These are phyloP conservation scores for Pisolithus orientalis DNA, from an alignment of 768 basidiomycete species.

Conservation along the genomic window DNA sequence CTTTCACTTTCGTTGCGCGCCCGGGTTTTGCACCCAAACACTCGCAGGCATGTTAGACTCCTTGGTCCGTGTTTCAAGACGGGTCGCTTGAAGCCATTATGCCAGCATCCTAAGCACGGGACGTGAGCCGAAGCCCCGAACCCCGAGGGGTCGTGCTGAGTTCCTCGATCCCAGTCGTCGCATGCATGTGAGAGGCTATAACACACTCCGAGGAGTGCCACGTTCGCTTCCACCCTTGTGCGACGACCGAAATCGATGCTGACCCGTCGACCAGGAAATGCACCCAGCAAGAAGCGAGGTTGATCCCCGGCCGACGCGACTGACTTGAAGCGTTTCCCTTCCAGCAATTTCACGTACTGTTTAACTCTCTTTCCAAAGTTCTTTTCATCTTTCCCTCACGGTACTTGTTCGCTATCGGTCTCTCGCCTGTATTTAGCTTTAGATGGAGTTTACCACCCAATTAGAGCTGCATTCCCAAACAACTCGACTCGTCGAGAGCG, in stretches of 20 bases:
- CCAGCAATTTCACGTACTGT: slow-evolving; percentile 78
- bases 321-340: slow-evolving; percentile 37
- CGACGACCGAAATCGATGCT: no score
- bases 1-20: slow-evolving; percentile 69
- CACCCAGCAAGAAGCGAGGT: no score
- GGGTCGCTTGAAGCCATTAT: slow-evolving; percentile 75
- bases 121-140: no score
- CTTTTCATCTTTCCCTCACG: slow-evolving; percentile 81
- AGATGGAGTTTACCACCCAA: slow-evolving; percentile 70
- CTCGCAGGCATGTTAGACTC: slow-evolving; percentile 81
- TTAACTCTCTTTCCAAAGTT: slow-evolving; percentile 77
- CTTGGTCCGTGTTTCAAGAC: slow-evolving; percentile 85
- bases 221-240: no score
- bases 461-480: slow-evolving; percentile 82
- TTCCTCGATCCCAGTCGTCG: no score
- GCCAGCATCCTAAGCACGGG: slow-evolving; percentile 67
- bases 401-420: slow-evolving; percentile 54
- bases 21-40: slow-evolving; percentile 67
- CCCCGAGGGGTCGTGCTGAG: no score
- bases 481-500: slow-evolving; percentile 55
- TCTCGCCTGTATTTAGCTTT: no score
- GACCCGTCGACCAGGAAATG: no score
- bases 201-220: no score
- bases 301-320: no score
- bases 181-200: no score